Evolutionary conservation across 148 eudicot genomes (phyloP), one percentile per base, ranked within the genome.

Genomic region (Rhododendron kiyosumense): DNA sequence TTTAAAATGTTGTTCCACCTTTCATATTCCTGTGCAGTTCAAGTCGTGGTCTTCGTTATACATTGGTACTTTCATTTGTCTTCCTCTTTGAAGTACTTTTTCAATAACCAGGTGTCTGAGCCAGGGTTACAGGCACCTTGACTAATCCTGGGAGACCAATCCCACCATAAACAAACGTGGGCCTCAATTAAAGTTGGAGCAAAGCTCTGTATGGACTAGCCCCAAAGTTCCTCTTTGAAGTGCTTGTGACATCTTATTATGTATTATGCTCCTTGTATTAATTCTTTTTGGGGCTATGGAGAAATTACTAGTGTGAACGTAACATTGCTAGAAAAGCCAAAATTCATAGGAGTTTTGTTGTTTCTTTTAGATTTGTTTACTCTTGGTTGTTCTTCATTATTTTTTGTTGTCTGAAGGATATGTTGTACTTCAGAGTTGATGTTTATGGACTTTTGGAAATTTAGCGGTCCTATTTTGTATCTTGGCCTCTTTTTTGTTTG

Each of bases 401-500:
- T 43, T 24, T 45, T 34, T 45, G 59, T 73, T 69, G 30, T 13
- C 22, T 11, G 74, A 65, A 20, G 34, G 71, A 45, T 48, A 54
- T 54, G 17, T 49, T 57, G 78, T 83, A 65, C 2, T 45, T n/a
- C 18, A 28, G 57, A 46, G 38, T 83, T 28, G 5, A 28, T n/a
- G 26, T 57, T 41, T 28, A 34, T 46, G 79, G 78, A 69, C 28
- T 26, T 26, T 4, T 69, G 45, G 61, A 69, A 67, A 71, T 67
- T 28, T 24, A 12, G 38, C 20, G 0, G 22, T 38, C 45, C 57
- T 51, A 46, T 51, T 24, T 28, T 83, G 24, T 83, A 83, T 73
- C 20, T 84, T 84, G 63, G 26, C 79, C 65, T 63, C 65, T 71
- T 20, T 83, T 73, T 84, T 46, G 65, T 36, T 75, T 51, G 32